Evolutionary conservation across 345 rosid genomes (phyloP).

Genomic region (Nephelium lappaceum): DNA sequence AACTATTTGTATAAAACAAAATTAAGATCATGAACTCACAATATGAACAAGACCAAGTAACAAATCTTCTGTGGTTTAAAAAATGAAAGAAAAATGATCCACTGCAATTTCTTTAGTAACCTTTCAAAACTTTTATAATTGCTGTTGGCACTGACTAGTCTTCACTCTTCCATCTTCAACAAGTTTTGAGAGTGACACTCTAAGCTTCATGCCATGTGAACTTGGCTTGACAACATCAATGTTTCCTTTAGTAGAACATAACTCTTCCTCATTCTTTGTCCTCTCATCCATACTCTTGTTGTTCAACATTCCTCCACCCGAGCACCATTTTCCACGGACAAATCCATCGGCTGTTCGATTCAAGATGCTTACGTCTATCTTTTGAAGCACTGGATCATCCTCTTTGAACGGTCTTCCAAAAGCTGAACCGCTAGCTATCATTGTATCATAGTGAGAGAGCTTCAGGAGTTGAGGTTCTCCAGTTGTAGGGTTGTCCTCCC

Average conservation of each 20-base stretch:
- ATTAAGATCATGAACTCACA: not conserved
- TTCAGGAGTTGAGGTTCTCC: slow-evolving; percentile 10
- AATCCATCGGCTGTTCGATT: slow-evolving; percentile 21
- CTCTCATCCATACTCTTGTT: slow-evolving; percentile 4
- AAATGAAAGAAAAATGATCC: no score
- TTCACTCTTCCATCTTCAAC: slow-evolving; percentile 5
- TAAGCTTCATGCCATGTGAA: slow-evolving; percentile 27
- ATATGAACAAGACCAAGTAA: not conserved
- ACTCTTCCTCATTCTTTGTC: not conserved
- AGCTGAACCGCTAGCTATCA: slow-evolving; percentile 27
- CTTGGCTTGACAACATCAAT: slow-evolving; percentile 32
- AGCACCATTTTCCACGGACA: slow-evolving; percentile 37
- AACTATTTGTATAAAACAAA: not conserved
- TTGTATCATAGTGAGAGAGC: not conserved
- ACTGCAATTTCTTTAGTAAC: not conserved
- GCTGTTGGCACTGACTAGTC: slow-evolving; percentile 23
- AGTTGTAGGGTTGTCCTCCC: not conserved
- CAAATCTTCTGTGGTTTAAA: not conserved
- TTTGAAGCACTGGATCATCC: slow-evolving; percentile 14
- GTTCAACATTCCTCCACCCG: not conserved
- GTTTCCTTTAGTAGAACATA: slow-evolving; percentile 25
- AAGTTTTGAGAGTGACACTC: slow-evolving; percentile 20
- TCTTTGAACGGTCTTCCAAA: slow-evolving; percentile 36
- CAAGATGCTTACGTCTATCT: slow-evolving; percentile 26
- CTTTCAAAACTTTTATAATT: not conserved